A percentile compares a stretch with the other conserved stretches of the same genome.
phyloP scores from a whole-genome alignment of 139 green algal species.

The Auxenochlorella protothecoides region DNA sequence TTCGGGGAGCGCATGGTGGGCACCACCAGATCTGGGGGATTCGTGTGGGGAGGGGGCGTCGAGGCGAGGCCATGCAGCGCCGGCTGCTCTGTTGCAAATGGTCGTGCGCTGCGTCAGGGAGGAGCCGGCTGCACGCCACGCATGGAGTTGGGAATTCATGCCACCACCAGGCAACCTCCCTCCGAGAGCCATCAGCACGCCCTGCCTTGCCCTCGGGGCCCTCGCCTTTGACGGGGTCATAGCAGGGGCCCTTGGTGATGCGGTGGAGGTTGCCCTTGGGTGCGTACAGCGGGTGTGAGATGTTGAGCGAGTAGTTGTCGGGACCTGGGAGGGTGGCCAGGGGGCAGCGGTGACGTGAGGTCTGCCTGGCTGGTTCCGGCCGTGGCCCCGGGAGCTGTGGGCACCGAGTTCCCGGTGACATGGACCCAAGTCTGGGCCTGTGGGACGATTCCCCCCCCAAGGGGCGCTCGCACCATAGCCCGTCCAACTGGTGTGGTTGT shows the following conservation, averaged over 20 bases:
- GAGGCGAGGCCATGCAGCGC: not conserved
- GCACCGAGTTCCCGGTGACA: no score
- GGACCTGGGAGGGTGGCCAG: not conserved
- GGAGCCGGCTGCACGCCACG: not conserved
- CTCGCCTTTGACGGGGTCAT: slow-evolving; percentile 17
- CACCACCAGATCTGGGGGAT: slow-evolving; percentile 35
- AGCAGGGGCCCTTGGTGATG: slow-evolving; percentile 22
- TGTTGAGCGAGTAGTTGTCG: slow-evolving; percentile 6
- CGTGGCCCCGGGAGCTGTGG: no score
- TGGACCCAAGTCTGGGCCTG: no score
- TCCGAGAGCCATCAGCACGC: not conserved
- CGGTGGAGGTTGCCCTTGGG: slow-evolving; percentile 15
- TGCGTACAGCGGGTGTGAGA: slow-evolving; percentile 14
- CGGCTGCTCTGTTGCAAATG: not conserved
- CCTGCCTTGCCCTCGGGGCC: not conserved
- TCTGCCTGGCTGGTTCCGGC: no score
- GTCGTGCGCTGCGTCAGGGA: not conserved
- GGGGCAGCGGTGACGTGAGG: not conserved
- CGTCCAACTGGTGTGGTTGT: slow-evolving; percentile 4
- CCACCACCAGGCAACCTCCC: not conserved
- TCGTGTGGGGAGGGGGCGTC: no score
- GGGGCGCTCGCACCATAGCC: not conserved
- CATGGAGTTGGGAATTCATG: not conserved
- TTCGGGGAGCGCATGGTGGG: slow-evolving; percentile 20
- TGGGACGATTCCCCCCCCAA: no score